Conservation (phyloP, 768 basidiomycete species). For the Cyclocybe aegerita region DNA sequence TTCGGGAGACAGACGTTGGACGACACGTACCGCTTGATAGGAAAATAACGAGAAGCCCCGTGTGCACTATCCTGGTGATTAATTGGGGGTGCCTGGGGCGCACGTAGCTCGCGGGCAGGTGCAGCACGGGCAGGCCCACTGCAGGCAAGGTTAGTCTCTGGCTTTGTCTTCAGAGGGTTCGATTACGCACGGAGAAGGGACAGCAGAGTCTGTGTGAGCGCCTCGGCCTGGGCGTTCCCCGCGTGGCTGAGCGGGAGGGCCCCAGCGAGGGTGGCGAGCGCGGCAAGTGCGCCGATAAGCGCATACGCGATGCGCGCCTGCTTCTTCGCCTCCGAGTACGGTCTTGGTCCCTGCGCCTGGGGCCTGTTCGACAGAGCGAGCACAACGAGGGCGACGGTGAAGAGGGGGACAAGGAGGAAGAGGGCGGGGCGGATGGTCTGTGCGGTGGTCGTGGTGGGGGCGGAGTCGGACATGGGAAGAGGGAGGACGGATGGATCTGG, state of each 20-base stretch:
- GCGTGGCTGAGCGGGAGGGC: conserved; percentile 11
- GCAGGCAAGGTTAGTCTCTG: conserved; percentile 6
- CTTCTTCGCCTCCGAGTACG: background rate
- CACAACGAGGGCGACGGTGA: conserved; percentile 16
- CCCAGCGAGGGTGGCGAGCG: conserved; percentile 19
- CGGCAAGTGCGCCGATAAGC: conserved; percentile 16
- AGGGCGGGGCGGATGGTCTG: conserved; percentile 14
- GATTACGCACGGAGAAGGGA: conserved; percentile 20
- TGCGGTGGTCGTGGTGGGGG: background rate
- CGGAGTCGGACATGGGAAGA: conserved; percentile 9
- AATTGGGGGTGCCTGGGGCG: conserved; percentile 3
- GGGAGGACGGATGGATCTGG: conserved; percentile 3
- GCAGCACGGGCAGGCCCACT: conserved; percentile 20
- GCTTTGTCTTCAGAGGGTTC: conserved; percentile 1
- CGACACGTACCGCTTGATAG: conserved; percentile 20
- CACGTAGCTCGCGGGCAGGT: conserved; percentile 12
- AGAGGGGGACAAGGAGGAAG: conserved; percentile 16
- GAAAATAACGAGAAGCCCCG: conserved; percentile 17
- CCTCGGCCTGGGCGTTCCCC: conserved; percentile 11
- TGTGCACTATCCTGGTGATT: conserved; percentile 13
- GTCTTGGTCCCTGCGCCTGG: background rate
- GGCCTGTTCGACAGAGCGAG: conserved; percentile 13
- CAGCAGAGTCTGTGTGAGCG: conserved; percentile 20
- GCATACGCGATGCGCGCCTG: conserved; percentile 11
- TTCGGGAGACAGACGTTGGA: conserved; percentile 6